A percentile compares a stretch with the other conserved stretches of the same genome.
These are phyloP conservation scores for Vitis amurensis DNA, from an alignment of 164 flowering plant genomes.

Conservation along the genomic window DNA sequence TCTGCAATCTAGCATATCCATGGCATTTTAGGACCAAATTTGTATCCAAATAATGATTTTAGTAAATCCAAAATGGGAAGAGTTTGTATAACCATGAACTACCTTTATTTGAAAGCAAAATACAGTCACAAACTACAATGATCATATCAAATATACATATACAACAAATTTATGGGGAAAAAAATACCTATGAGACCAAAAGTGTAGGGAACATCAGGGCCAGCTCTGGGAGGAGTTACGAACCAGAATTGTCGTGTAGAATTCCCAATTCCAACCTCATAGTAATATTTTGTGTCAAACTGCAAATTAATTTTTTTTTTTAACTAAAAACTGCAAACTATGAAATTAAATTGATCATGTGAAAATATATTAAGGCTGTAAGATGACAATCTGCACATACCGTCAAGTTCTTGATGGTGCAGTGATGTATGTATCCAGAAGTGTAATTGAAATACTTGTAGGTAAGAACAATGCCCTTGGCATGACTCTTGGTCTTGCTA, in stretches of 20 bases:
- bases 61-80: no score
- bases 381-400: slow-evolving; percentile 19
- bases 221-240: slow-evolving; percentile 33
- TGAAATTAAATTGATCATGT: neutral
- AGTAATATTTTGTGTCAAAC: slow-evolving; percentile 40
- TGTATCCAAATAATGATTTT: no score
- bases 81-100: no score
- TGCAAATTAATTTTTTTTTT: slow-evolving; percentile 6
- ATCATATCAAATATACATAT: no score
- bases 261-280: slow-evolving; percentile 33
- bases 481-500: slow-evolving; percentile 19
- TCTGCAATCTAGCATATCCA: no score
- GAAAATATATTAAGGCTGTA: neutral
- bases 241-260: slow-evolving; percentile 31
- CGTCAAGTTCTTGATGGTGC: slow-evolving; percentile 44
- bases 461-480: slow-evolving; percentile 23
- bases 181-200: slow-evolving; percentile 44
- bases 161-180: neutral
- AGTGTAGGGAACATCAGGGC: slow-evolving; percentile 46
- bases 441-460: slow-evolving; percentile 48
- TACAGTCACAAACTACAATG: neutral
- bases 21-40: no score
- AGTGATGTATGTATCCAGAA: slow-evolving; percentile 59
- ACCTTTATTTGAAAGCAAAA: neutral
- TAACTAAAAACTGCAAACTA: neutral